Base-by-base conservation (phyloP, 2,329 filamentous ascomycete species). In the Dactylonectria estremocensis region DNA sequence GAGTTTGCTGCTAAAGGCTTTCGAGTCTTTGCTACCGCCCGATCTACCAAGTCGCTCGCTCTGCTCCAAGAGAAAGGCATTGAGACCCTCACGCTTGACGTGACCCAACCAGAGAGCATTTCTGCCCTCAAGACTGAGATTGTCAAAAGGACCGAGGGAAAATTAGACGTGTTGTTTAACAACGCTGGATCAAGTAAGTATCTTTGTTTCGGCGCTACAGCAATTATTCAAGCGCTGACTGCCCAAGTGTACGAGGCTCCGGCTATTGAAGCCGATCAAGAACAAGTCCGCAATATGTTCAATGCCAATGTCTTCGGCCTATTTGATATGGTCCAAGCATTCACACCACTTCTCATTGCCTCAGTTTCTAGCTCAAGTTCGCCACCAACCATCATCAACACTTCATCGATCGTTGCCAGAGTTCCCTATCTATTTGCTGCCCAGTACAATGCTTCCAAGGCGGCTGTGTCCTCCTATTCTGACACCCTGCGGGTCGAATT, bases 281-380 rank as follows among this genome's bases (percentile, higher is more conserved):
- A 49, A 8, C 43, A 50, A 16, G 61, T 70, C 28, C 65, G 55
- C 3, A 33, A 31, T 7, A 56, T 70, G 65, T 70, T 70, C 10
- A 52, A 70, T 24, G 53, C 68, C n/a, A 70, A 68, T 18, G 68
- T 70, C 16, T 66, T 70, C 22, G 68, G 68, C 3, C 28, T 70
- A 5, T 62, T 70, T 3, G 62, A 68, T 11, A 64, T 70, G 58
- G 61, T 70, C 2, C 37, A 35, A 18, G 58, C 55, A 11, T 70
- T 70, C 28, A 68, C 61, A 1, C 68, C 68, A 2, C 61, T 70
- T 31, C 68, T 70, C 2, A 50, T 70, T 24, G 40, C 49, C 20
- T 56, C 61, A 2, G 68, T 69, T 3, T 22, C 53, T 11, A 31
- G 13, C 8, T 61, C 57, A 18, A 16, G 24, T n/a, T 16, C 57